A percentile compares a stretch with the other conserved stretches of the same genome.
phyloP scores from a whole-genome alignment of 2,329 filamentous ascomycete genomes.

The Dothistroma pini region DNA sequence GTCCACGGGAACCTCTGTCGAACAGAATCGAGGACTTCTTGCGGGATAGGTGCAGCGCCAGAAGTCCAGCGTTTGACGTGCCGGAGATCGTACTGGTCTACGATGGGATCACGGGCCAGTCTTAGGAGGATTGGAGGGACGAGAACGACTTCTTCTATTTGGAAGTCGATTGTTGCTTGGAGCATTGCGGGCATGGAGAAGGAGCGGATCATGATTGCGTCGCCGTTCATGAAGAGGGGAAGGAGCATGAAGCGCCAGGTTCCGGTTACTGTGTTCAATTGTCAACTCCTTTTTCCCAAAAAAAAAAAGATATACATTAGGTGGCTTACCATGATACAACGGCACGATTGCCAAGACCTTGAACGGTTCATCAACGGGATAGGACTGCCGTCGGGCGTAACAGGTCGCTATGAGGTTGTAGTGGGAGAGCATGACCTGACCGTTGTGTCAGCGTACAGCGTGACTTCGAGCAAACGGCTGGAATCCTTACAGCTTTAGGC shows the following conservation, averaged over 20 bases:
- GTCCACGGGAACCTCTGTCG: background rate
- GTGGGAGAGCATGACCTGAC: background rate
- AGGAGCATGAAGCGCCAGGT: conserved; percentile 53
- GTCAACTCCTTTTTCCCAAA: background rate
- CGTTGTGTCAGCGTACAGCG: too few species aligned
- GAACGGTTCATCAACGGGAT: background rate
- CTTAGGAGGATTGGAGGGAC: conserved; percentile 59
- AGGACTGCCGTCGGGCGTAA: background rate
- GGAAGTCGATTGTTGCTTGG: conserved; percentile 45
- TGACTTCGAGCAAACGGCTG: too few species aligned
- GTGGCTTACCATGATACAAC: background rate
- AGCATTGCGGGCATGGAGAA: conserved; percentile 59
- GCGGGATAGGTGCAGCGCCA: background rate
- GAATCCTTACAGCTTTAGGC: too few species aligned
- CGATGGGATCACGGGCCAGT: conserved; percentile 38
- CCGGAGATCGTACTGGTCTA: background rate
- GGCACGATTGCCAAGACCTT: background rate
- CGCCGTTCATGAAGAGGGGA: conserved; percentile 58
- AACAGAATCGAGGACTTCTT: background rate
- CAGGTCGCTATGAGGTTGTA: background rate
- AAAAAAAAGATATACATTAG: too few species aligned
- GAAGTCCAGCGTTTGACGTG: background rate
- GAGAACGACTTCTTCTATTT: conserved; percentile 52
- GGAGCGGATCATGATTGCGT: conserved; percentile 58
- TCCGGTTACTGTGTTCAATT: too few species aligned